phyloP scores from a whole-genome alignment of 768 basidiomycete genomes.

The Antrodiella citrinella region DNA sequence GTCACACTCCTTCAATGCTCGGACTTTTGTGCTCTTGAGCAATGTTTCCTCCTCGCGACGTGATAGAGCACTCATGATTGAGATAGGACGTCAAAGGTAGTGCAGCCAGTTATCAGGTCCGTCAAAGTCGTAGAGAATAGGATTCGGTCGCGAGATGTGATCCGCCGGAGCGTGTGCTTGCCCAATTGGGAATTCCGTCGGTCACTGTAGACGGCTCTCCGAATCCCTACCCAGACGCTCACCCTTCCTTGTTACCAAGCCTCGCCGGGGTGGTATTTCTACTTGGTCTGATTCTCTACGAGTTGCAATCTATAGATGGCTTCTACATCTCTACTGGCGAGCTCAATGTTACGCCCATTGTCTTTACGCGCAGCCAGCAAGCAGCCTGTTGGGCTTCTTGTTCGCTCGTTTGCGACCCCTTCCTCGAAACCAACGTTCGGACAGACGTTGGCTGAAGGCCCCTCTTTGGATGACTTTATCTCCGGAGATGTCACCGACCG shows the following conservation, averaged over 20 bases:
- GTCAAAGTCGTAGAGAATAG: no score
- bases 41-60: constrained; percentile 84
- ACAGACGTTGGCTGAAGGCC: constrained; percentile 53
- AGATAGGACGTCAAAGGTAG: no score
- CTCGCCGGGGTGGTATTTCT: no score
- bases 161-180: constrained; percentile 5
- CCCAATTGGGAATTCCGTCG: neutral
- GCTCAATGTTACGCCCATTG: constrained; percentile 6
- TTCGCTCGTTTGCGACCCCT: constrained; percentile 41
- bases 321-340: neutral
- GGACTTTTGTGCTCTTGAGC: constrained; percentile 71
- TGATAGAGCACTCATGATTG: constrained; percentile 78
- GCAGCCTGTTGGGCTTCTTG: constrained; percentile 12
- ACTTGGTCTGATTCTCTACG: no score
- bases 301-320: no score
- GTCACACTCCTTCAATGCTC: constrained; percentile 75
- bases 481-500: constrained; percentile 48
- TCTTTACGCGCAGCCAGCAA: neutral
- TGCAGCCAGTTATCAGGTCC: no score
- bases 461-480: constrained; percentile 76
- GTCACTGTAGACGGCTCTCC: neutral
- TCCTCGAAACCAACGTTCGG: constrained; percentile 40
- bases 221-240: neutral
- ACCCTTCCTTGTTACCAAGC: neutral
- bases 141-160: no score